phyloP scores from a whole-genome alignment of 306 rosid genomes.

The Castanopsis chinensis region DNA sequence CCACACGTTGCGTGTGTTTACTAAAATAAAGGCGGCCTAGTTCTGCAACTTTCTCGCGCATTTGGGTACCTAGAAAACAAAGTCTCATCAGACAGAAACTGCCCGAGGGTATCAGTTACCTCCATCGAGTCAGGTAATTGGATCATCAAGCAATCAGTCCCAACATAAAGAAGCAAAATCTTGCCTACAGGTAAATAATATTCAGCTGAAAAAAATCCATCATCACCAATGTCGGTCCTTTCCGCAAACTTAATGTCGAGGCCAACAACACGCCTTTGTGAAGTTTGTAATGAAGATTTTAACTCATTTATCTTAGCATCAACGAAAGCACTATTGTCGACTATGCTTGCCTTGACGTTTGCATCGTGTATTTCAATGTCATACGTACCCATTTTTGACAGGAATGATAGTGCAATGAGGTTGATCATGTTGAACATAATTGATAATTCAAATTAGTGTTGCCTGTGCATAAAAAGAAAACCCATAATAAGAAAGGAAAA shows the following conservation, averaged over 20 bases:
- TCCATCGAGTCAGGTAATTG: background rate
- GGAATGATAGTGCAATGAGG: background rate
- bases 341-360: too few relatives aligned
- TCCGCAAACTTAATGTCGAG: background rate
- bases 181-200: too few relatives aligned
- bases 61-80: too few relatives aligned
- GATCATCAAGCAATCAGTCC: slow-evolving; percentile 6
- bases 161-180: slow-evolving; percentile 1
- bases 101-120: too few relatives aligned
- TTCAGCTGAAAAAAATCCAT: fast-evolving
- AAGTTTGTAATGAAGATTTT: background rate
- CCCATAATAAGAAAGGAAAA: too few relatives aligned
- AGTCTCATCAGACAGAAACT: too few relatives aligned
- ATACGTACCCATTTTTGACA: background rate
- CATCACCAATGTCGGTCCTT: fast-evolving
- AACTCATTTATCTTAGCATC: background rate
- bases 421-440: too few relatives aligned
- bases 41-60: too few relatives aligned
- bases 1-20: background rate
- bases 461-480: too few relatives aligned
- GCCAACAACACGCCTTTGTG: background rate
- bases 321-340: background rate
- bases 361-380: background rate
- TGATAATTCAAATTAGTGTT: too few relatives aligned
- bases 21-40: fast-evolving